A percentile compares a stretch with the other conserved stretches of the same genome.
These are phyloP conservation scores for Mycena capillaripes DNA, from an alignment of 768 basidiomycete genomes.

Conservation along the genomic window DNA sequence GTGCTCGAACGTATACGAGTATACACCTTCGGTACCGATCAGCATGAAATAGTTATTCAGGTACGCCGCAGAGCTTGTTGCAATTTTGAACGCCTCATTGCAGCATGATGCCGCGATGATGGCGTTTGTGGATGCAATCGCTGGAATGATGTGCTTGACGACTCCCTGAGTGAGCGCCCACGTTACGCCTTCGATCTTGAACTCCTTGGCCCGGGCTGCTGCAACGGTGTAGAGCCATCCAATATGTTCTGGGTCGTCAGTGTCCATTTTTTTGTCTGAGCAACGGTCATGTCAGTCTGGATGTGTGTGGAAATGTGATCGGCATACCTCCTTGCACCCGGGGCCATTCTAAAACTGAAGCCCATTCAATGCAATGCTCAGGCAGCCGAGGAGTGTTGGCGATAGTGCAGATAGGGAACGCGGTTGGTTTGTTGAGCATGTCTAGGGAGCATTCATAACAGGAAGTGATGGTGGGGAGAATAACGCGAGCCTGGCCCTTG, in stretches of 20 bases:
- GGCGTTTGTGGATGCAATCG: constrained; percentile 98
- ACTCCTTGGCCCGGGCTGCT: constrained; percentile 87
- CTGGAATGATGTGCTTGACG: constrained; percentile 99
- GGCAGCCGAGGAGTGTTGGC: constrained; percentile 98
- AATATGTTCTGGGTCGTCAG: constrained; percentile 97
- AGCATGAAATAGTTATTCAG: constrained; percentile 99
- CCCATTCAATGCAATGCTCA: constrained; percentile 99
- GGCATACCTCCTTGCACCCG: constrained; percentile 84
- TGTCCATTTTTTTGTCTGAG: constrained; percentile 95
- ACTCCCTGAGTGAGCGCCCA: constrained; percentile 99
- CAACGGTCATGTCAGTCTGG: neutral
- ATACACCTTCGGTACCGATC: constrained; percentile 95
- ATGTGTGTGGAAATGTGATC: neutral
- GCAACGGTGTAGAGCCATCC: constrained; percentile 92
- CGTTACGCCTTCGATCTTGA: constrained; percentile 98
- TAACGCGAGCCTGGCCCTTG: constrained; percentile 98
- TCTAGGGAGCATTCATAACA: constrained; percentile 99
- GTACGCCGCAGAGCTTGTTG: constrained; percentile 93
- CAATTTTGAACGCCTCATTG: constrained; percentile 99
- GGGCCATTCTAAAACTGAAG: constrained; percentile 99
- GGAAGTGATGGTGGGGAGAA: constrained; percentile 93
- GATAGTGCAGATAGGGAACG: constrained; percentile 98
- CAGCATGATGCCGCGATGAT: constrained; percentile 99
- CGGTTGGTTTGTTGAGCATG: constrained; percentile 97
- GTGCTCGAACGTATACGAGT: constrained; percentile 97